Base-by-base conservation (phyloP, 202 grass and related monocot species). In the Elaeis oleifera region DNA sequence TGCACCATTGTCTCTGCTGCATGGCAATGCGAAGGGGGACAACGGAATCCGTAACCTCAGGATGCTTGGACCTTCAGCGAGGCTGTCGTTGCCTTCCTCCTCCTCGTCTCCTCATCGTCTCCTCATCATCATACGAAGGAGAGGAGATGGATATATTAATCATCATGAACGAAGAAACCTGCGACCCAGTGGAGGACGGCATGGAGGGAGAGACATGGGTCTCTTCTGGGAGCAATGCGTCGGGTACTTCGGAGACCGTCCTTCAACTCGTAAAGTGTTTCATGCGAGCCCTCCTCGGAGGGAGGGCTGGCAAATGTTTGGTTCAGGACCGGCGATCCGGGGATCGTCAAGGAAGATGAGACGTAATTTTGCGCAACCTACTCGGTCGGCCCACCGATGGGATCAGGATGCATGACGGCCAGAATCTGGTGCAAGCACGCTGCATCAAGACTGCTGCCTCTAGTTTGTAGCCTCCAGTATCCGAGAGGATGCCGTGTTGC, bases 1-100 rank as follows among this genome's bases (percentile, higher is more conserved):
- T 84, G 81, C 78, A 89, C 78, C 4, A 81, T 81, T 51, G 81
- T 89, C 24, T 89, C 81, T 68, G 79, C 86, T 0, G 61, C 78
- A 27, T 85, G 86, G 81, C 71, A 50, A 5, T 9, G 6, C 0
- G 0, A 36, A 9, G 6, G 36, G 36, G 36, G 9, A 44, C 6
- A 44, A 13, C 1, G 36, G 36, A 39, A 25, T 18, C 7, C 3
- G 59, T 18, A 27, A 23, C 21, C 5, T 76, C 68, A 76, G 51
- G 21, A 78, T 63, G 71, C 74, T 89, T 0, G 64, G 79, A 7
- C 86, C 86, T 1, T 89, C 78, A 4, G 81, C 78, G 32, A 78
- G 71, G 78, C 54, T 89, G 6, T 64, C 36, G 9, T 11, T 7
- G 36, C 8, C 49, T 1, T 16, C 4, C 51, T 3, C 0, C 5